Evolutionary conservation across 2,329 filamentous ascomycete genomes (phyloP).

Genomic region (Penicillium sp.): DNA sequence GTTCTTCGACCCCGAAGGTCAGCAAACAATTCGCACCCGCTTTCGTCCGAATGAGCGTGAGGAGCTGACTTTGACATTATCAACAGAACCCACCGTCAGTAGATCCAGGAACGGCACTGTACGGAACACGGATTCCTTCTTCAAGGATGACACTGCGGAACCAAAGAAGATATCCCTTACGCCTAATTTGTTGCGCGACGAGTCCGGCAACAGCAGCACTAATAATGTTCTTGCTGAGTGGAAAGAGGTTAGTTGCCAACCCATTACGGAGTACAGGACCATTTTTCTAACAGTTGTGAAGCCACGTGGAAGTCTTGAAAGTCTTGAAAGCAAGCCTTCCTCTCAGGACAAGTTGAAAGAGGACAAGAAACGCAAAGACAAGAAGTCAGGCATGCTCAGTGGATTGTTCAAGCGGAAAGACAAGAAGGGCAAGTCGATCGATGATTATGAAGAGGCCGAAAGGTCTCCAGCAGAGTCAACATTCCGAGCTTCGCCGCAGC

Average conservation of each 20-base stretch:
- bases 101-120: conserved; percentile 82
- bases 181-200: conserved; percentile 86
- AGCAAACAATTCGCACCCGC: conserved; percentile 3
- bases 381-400: conserved; percentile 73
- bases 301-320: conserved; percentile 72
- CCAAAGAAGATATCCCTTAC: conserved; percentile 98
- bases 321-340: conserved; percentile 70
- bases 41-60: not conserved
- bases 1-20: conserved; percentile 57
- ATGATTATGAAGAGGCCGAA: conserved; percentile 55
- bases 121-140: conserved; percentile 93
- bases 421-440: conserved; percentile 58
- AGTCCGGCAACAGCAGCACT: conserved; percentile 49
- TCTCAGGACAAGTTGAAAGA: conserved; percentile 69
- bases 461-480: conserved; percentile 65
- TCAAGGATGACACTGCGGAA: conserved; percentile 92
- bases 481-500: conserved; percentile 46
- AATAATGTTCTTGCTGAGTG: conserved; percentile 32
- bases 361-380: conserved; percentile 74
- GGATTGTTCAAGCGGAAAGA: conserved; percentile 70
- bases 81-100: conserved; percentile 39
- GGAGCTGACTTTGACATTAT: not conserved
- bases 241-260: conserved; percentile 42
- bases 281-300: conserved; percentile 40
- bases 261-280: not conserved